phyloP scores from a whole-genome alignment of 768 basidiomycete genomes.

The Suillus decipiens region DNA sequence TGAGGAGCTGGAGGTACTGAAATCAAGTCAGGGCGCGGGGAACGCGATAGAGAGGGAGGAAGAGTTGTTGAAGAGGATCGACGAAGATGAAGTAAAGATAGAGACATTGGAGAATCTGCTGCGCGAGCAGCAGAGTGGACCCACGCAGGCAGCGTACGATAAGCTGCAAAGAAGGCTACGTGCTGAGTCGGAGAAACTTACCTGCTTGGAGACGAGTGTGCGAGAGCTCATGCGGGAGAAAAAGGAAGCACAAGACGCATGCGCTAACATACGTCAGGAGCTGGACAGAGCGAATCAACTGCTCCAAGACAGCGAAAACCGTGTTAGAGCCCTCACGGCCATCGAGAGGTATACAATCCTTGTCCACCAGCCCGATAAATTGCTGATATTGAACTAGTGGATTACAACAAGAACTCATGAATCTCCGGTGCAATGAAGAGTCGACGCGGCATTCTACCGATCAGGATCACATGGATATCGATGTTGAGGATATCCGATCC shows the following conservation, averaged over 20 bases:
- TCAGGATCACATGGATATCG: conserved; percentile 10
- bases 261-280: conserved; percentile 40
- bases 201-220: conserved; percentile 44
- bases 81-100: conserved; percentile 73
- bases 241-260: conserved; percentile 47
- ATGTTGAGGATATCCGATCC: neutral
- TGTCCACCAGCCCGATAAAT: conserved; percentile 5
- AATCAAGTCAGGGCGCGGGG: conserved; percentile 36
- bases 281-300: conserved; percentile 26
- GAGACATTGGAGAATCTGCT: conserved; percentile 53
- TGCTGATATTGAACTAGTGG: conserved; percentile 16
- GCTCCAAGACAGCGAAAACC: conserved; percentile 23
- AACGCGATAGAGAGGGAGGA: conserved; percentile 53
- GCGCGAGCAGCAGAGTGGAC: conserved; percentile 38
- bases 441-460: neutral
- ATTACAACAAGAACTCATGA: conserved; percentile 24
- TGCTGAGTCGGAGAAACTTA: conserved; percentile 42
- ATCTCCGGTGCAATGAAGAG: neutral
- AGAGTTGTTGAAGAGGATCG: conserved; percentile 63
- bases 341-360: conserved; percentile 28
- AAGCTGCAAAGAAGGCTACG: conserved; percentile 44
- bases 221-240: conserved; percentile 54
- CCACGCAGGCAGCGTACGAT: conserved; percentile 37
- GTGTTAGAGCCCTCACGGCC: conserved; percentile 26
- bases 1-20: conserved; percentile 55